Evolutionary conservation across 495 filamentous ascomycete species (phyloP).

Genomic region (Poronia punctata): DNA sequence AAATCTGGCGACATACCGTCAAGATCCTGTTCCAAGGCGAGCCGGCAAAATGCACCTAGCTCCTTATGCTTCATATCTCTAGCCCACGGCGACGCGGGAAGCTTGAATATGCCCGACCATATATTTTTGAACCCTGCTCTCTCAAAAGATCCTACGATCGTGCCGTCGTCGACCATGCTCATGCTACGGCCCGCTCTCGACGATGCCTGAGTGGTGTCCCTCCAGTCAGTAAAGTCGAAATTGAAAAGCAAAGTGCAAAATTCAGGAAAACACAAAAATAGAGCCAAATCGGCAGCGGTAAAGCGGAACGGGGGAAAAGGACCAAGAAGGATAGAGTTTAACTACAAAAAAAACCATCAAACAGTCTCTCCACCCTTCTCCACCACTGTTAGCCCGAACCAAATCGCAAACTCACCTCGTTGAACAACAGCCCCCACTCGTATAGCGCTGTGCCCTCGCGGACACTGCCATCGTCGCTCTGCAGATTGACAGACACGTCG

Average conservation of each 20-base stretch:
- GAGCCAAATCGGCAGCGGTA: too few species aligned
- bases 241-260: too few species aligned
- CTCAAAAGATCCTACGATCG: conserved; percentile 19
- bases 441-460: conserved; percentile 10
- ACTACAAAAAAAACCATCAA: too few species aligned
- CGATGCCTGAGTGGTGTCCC: conserved; percentile 2
- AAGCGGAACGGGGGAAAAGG: too few species aligned
- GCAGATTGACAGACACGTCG: conserved; percentile 14
- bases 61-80: conserved; percentile 41
- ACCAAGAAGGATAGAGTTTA: too few species aligned
- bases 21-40: conserved; percentile 22
- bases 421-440: conserved; percentile 15
- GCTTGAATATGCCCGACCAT: conserved; percentile 40
- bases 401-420: conserved; percentile 15
- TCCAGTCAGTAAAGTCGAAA: background rate
- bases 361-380: too few species aligned
- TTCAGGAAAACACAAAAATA: too few species aligned
- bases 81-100: conserved; percentile 47
- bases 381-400: too few species aligned
- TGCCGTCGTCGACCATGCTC: conserved; percentile 16
- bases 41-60: conserved; percentile 29
- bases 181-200: conserved; percentile 8
- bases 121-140: conserved; percentile 44
- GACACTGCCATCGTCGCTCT: conserved; percentile 23
- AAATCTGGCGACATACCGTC: conserved; percentile 9